Conservation (phyloP, 495 filamentous ascomycete genomes). For the Talaromyces trachyspermus region DNA sequence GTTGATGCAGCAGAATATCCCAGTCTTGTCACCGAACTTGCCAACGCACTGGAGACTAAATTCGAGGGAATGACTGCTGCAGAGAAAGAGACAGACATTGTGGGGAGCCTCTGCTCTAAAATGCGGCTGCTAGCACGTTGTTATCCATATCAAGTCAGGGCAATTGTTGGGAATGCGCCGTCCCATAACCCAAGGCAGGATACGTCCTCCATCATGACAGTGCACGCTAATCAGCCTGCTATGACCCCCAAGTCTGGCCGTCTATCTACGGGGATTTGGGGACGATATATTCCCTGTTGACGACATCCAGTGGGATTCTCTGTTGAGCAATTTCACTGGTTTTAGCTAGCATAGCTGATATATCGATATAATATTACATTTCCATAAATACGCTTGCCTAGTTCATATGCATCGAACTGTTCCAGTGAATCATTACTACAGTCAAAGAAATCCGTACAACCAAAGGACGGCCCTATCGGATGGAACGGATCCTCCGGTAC, state of each 20-base stretch:
- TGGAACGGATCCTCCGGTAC: too few species aligned
- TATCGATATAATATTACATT: too few species aligned
- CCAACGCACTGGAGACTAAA: conserved; percentile 9
- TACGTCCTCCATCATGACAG: conserved; percentile 6
- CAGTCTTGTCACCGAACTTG: conserved; percentile 11
- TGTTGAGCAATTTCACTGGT: conserved; percentile 13
- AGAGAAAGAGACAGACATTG: conserved; percentile 13
- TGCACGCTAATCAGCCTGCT: conserved; percentile 1
- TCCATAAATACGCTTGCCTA: too few species aligned
- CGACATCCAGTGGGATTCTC: conserved; percentile 17
- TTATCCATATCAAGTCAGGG: conserved; percentile 16
- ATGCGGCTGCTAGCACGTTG: conserved; percentile 11
- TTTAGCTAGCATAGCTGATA: conserved; percentile 6
- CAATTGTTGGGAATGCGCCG: conserved; percentile 3
- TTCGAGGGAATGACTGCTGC: conserved; percentile 11
- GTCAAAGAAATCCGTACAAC: too few species aligned
- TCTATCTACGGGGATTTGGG: conserved; percentile 14
- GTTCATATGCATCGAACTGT: too few species aligned
- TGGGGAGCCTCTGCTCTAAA: conserved; percentile 15
- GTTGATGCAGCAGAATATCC: conserved; percentile 14
- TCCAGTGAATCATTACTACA: too few species aligned
- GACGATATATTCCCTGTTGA: conserved; percentile 18
- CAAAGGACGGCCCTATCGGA: too few species aligned
- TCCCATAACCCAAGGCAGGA: conserved; percentile 4
- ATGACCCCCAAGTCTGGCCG: conserved; percentile 11